Evolutionary conservation across 331 rosid genomes (phyloP), one percentile per base, ranked within the genome.

Genomic region (Ulmus americana): DNA sequence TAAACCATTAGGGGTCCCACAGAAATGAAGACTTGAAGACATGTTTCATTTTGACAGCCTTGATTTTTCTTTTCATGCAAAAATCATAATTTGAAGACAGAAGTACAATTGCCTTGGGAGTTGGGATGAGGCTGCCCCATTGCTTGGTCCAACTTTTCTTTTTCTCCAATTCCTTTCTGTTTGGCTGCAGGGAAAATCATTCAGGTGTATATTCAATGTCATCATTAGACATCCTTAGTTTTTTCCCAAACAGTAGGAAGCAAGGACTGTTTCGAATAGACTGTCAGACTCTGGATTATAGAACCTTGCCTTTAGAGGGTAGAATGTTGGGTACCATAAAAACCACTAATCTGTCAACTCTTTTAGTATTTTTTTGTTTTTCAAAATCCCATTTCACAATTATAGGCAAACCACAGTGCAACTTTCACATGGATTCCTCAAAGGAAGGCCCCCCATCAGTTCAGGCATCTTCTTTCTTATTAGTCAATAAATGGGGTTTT

Each of bases 51-150:
- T 55, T 63, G 61, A 22, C 39, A 47, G 62, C 44, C 62, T 57
- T 20, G 6, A 38, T 40, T 52, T 40, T 28, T 51, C 44, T 40
- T 54, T 68, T 61, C 44, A 38, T 44, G 69, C 35, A 16, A 64
- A 47, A 68, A 61, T 77, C 75, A 64, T 59, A 41, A 54, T 64
- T 41, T 65, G 50, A 60, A 60, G 45, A 74, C 71, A 63, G 45
- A 53, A 67, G 67, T 51, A 51, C 48, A 69, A 70, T 15, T 22
- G 65, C 54, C 41, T 62, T 57, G 20, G 55, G 43, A 51, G 45
- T 15, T 10, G 35, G 63, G 55, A 13, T 42, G 39, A 28, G 47
- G 44, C 46, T 7, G 44, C 44, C 59, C 68, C 39, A 56, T 56
- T 35, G 2, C 43, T 12, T 8, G 39, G 45, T 67, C 61, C 43